Evolutionary conservation across 2,329 filamentous ascomycete species (phyloP), one percentile per base, ranked within the genome.

Genomic region (Cordyceps pruinosa): DNA sequence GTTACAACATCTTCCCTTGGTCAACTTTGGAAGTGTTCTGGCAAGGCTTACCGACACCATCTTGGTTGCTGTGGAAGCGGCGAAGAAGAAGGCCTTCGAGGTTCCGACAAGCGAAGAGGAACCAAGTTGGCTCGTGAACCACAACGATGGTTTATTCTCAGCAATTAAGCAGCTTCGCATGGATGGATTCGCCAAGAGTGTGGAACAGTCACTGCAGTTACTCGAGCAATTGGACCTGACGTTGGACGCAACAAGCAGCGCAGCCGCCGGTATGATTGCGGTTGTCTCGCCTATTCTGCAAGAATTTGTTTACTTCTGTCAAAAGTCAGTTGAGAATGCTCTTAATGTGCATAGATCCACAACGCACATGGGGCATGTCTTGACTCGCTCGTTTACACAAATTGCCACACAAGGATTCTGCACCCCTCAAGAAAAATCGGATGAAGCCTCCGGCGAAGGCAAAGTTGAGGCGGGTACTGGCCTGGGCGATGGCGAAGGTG

Each of bases 401-500:
- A 82, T 99, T 50, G 85, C 89, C 1, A 81, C 84, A 1, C 85
- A 95, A 68, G 94, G 94, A 2, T 97, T 97, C 77, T 99, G 94
- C 68, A 90, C 86, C 21, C 94, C 94, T 0, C 80, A 88, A 23
- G 92, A 97, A 65, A 87, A 91, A 64, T 85, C 84, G 1, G 83
- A 89, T 41, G 83, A 86, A 49, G 83, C 86, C 57, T 79, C 84
- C 51, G 84, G 83, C 21, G 82, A 89, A 59, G 89, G 92, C 13
- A 88, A 96, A 64, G 77, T 97, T 30, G 93, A 99, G 71, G 85
- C 85, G 37, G 95, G 95, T 17, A 97, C 92, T 12, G 95, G 94
- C 34, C 84, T 99, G 25, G 95, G 94, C 21, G 94, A 97, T 46
- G 95, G 94, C 12, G 89, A 97, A 70, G 95, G 93, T 19, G 92